These are phyloP conservation scores for Globisporangium abappressorium DNA, from an alignment of 352 stramenopile genomes.

Conservation along the genomic window DNA sequence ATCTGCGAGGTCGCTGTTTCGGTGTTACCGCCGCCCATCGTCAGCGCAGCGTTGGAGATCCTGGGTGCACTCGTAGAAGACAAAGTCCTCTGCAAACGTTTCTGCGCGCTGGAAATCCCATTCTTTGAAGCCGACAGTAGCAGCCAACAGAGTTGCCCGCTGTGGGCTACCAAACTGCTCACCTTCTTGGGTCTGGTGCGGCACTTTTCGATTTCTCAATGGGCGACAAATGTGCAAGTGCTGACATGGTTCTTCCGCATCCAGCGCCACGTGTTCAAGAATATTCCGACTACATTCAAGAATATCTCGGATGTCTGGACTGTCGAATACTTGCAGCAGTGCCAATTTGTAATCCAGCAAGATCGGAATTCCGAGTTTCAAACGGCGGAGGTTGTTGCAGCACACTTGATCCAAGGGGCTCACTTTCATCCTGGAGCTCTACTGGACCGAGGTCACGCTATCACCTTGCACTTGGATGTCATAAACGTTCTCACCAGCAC, in stretches of 20 bases:
- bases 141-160: background rate
- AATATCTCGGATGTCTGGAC: conserved; percentile 10
- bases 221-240: background rate
- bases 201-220: conserved; percentile 9
- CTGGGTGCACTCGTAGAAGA: background rate
- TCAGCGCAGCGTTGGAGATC: conserved; percentile 8
- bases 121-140: background rate
- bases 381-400: conserved; percentile 7
- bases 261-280: conserved; percentile 8
- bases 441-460: background rate
- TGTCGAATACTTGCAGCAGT: conserved; percentile 10
- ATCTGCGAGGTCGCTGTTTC: conserved; percentile 13
- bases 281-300: background rate
- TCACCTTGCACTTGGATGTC: conserved; percentile 12
- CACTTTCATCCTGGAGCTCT: background rate
- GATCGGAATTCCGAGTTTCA: background rate
- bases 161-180: background rate
- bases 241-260: conserved; percentile 13
- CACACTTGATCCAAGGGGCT: background rate
- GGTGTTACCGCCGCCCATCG: background rate
- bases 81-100: conserved; percentile 5
- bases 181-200: conserved; percentile 4
- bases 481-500: background rate
- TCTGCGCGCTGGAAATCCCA: background rate
- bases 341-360: conserved; percentile 6